Percentiles rank a stretch among this genome's conserved stretches.
phyloP scores from a whole-genome alignment of 1,284 basidiomycete species.

The Kalmanozyma brasiliensis region DNA sequence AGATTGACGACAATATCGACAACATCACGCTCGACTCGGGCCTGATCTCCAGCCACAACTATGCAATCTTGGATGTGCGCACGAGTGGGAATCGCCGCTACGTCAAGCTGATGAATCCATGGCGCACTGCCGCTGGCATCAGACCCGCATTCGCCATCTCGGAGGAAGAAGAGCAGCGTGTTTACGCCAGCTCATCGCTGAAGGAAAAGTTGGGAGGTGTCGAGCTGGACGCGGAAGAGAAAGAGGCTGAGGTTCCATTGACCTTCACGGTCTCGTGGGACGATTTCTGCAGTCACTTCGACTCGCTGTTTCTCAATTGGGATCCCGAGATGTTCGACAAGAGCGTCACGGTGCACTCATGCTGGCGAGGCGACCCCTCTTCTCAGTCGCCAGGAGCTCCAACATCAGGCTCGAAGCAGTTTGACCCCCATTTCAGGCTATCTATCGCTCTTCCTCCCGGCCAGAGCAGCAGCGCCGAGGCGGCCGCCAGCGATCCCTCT shows the following conservation, averaged over 20 bases:
- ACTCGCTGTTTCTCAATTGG: slow-evolving; percentile 89
- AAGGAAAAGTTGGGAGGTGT: slow-evolving; percentile 3
- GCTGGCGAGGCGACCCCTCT: slow-evolving; percentile 45
- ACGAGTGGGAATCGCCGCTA: slow-evolving; percentile 31
- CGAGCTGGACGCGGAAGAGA: background rate
- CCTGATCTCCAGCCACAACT: slow-evolving; percentile 57
- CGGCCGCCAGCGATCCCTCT: slow-evolving; percentile 6
- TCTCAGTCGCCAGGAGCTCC: background rate
- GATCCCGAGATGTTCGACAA: slow-evolving; percentile 76
- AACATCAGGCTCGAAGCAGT: slow-evolving; percentile 16
- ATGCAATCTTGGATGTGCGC: slow-evolving; percentile 47
- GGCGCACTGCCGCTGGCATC: slow-evolving; percentile 36
- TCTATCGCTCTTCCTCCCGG: slow-evolving; percentile 5
- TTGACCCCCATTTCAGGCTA: slow-evolving; percentile 47
- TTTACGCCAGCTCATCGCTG: slow-evolving; percentile 3
- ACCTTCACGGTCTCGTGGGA: slow-evolving; percentile 74
- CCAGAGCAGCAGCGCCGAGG: background rate
- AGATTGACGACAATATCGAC: background rate
- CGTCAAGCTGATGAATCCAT: slow-evolving; percentile 61
- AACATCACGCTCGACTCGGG: slow-evolving; percentile 7
- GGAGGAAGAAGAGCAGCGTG: slow-evolving; percentile 9
- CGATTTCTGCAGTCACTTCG: slow-evolving; percentile 78
- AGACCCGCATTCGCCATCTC: slow-evolving; percentile 21
- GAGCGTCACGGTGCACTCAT: slow-evolving; percentile 77
- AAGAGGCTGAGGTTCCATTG: background rate